Evolutionary conservation across 257 asterid genomes (phyloP).

Genomic region (Coffea eugenioides): DNA sequence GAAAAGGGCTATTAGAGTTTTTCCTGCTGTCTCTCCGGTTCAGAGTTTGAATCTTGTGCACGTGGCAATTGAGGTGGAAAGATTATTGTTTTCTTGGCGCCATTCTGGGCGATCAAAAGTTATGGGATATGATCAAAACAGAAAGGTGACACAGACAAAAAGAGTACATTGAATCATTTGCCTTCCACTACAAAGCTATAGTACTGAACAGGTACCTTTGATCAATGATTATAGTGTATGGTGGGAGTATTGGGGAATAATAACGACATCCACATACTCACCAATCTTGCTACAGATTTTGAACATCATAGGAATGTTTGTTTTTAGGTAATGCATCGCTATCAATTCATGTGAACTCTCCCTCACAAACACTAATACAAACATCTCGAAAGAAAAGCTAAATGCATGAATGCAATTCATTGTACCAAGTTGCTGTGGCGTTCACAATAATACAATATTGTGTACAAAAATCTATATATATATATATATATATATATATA

Average conservation of each 20-base stretch:
- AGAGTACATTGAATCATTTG: not conserved
- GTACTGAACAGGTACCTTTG: not conserved
- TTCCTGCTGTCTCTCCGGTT: too few species aligned
- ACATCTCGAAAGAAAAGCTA: too few species aligned
- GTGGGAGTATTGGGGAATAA: not conserved
- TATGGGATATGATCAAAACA: not conserved
- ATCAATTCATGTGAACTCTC: not conserved
- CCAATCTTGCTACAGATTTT: not conserved
- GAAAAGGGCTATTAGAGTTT: too few species aligned
- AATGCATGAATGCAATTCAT: not conserved
- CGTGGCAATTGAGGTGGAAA: too few species aligned
- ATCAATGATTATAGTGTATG: too few species aligned
- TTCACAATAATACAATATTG: too few species aligned
- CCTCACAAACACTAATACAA: too few species aligned
- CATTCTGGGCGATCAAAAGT: not conserved
- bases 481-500: too few species aligned
- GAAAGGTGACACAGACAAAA: not conserved
- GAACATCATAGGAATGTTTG: not conserved
- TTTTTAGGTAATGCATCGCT: not conserved
- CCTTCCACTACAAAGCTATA: not conserved
- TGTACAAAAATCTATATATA: too few species aligned
- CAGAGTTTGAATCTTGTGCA: too few species aligned
- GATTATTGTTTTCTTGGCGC: not conserved
- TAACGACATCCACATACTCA: not conserved
- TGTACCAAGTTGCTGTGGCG: not conserved